Evolutionary conservation across 2,329 filamentous ascomycete species (phyloP), one percentile per base, ranked within the genome.

Genomic region (Shiraia sp.): DNA sequence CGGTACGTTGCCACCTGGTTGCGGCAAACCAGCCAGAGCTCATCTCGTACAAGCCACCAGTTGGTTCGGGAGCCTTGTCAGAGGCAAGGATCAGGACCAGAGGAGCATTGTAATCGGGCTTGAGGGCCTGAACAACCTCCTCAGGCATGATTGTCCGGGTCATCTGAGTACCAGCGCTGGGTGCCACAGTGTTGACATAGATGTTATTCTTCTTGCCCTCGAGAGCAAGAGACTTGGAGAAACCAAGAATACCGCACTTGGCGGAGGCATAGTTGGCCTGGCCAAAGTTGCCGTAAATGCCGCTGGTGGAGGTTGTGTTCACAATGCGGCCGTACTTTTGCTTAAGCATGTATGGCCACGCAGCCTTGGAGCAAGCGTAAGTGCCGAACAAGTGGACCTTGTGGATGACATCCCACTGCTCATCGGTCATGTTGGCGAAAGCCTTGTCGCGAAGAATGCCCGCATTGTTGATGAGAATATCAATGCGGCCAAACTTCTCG

Each of bases 211-310:
- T 97, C 66, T 82, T 81, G 61, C 93, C 93, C 75, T 99, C 93
- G 35, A 93, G 80, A 36, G 93, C 93, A 40, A 99, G 82, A 36
- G 93, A 89, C 59, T 90, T 88, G 28, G 91, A 96, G 78, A 99
- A 90, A 48, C 93, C 93, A 29, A 99, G 85, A 55, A 99, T 97
- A 74, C 89, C 93, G 57, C 51, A 69, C 53, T 71, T 72, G 28
- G 73, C 67, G 32, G 92, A 89, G 49, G 93, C 82, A 72, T 99
- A 99, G 80, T 99, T 99, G 63, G 92, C 89, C 75, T 99, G 93
- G 51, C 93, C 93, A 69, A 99, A 99, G 81, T 96, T 99, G 59
- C 93, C 93, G 70, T 99, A 99, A 72, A 99, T 95, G 73, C 93
- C 93, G 60, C 88, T 95, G 34, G 93, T 97, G 25, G 90, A 95